phyloP scores from a whole-genome alignment of 176 grass and related monocot genomes.

The maize (Zea mays) region DNA sequence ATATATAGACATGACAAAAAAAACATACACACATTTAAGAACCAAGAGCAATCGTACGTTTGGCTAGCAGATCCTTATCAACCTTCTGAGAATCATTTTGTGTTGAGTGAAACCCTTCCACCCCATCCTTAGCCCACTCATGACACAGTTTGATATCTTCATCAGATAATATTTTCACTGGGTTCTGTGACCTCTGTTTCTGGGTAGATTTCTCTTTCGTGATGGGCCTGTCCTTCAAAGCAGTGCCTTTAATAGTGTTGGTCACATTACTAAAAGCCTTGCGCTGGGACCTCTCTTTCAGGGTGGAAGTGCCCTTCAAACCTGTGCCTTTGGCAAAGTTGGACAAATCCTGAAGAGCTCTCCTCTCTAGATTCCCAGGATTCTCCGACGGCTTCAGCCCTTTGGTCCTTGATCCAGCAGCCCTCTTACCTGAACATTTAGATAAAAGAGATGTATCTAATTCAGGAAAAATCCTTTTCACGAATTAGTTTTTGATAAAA shows the following conservation, averaged over 20 bases:
- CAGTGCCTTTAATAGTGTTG: constrained; percentile 33
- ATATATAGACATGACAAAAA: background rate
- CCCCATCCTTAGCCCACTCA: constrained; percentile 69
- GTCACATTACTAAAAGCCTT: constrained; percentile 43
- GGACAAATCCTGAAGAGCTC: constrained; percentile 57
- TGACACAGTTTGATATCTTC: constrained; percentile 49
- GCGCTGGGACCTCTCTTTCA: constrained; percentile 14
- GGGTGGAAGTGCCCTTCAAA: background rate
- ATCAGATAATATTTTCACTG: constrained; percentile 42
- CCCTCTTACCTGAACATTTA: constrained; percentile 45
- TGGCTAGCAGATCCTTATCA: constrained; percentile 42
- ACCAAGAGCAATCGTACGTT: constrained; percentile 42
- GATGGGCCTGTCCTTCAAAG: constrained; percentile 43
- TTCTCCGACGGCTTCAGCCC: constrained; percentile 56
- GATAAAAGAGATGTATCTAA: background rate
- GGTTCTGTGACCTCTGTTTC: constrained; percentile 50
- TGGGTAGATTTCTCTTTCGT: constrained; percentile 40
- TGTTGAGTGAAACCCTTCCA: constrained; percentile 52
- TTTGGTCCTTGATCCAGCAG: constrained; percentile 44
- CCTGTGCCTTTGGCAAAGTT: constrained; percentile 28
- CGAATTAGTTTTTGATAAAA: too few species aligned
- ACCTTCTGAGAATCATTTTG: constrained; percentile 56
- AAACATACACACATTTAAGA: background rate
- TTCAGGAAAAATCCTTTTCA: too few species aligned
- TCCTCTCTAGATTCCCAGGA: constrained; percentile 39